Percentiles rank a stretch among this genome's conserved stretches.
Conservation (phyloP, 495 filamentous ascomycete genomes). For the Daldinia bambusicola region DNA sequence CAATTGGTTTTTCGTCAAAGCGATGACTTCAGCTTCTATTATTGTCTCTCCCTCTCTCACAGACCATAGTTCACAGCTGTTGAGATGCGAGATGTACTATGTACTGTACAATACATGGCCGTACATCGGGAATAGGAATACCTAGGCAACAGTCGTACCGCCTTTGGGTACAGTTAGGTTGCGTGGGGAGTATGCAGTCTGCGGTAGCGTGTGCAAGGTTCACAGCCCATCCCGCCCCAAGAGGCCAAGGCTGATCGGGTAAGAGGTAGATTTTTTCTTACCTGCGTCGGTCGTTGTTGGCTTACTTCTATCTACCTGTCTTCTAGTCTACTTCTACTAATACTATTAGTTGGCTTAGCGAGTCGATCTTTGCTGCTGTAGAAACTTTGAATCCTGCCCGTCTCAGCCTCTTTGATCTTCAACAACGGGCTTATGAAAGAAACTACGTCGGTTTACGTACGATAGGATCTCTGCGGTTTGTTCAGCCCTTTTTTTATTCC, state of each 20-base stretch:
- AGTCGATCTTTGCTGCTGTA: slow-evolving; percentile 23
- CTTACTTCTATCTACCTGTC: background rate
- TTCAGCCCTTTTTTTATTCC: background rate
- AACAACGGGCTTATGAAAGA: slow-evolving; percentile 9
- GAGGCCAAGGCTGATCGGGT: slow-evolving; percentile 24
- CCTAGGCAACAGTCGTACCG: slow-evolving; percentile 33
- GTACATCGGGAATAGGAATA: slow-evolving; percentile 16
- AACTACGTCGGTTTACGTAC: slow-evolving; percentile 12
- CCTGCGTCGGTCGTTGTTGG: background rate
- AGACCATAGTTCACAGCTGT: slow-evolving; percentile 3
- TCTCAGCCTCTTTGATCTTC: slow-evolving; percentile 39
- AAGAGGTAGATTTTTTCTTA: background rate
- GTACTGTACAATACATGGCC: slow-evolving; percentile 6
- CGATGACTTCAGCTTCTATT: slow-evolving; percentile 41
- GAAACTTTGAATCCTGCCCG: slow-evolving; percentile 9
- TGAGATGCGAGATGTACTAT: slow-evolving; percentile 5
- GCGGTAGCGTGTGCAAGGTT: slow-evolving; percentile 28
- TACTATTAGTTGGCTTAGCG: background rate
- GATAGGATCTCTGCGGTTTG: background rate
- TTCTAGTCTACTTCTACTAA: too few relatives aligned
- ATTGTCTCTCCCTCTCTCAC: slow-evolving; percentile 24
- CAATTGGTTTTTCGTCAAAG: background rate
- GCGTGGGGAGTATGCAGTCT: slow-evolving; percentile 33
- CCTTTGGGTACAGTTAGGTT: slow-evolving; percentile 31
- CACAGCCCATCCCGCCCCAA: slow-evolving; percentile 35